Conservation (phyloP, 805 yeast species). For the Cyberlindnera mycetangii region DNA sequence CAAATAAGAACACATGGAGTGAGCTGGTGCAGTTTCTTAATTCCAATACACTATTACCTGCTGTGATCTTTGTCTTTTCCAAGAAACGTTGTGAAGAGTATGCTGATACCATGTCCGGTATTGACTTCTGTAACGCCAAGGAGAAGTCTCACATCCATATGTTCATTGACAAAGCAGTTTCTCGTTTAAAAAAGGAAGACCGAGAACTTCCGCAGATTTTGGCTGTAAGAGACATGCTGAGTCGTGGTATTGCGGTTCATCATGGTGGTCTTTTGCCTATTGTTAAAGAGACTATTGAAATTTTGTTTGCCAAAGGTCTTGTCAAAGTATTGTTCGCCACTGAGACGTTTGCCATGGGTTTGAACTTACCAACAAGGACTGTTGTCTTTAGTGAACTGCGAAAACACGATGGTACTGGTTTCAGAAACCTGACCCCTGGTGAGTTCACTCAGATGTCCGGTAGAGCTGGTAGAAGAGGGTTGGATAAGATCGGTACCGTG, state of each 20-base stretch:
- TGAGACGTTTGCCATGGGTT: slow-evolving; percentile 98
- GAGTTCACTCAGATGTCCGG: slow-evolving; percentile 99
- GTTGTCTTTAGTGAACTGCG: slow-evolving; percentile 84
- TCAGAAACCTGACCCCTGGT: slow-evolving; percentile 85
- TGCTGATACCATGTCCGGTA: slow-evolving; percentile 70
- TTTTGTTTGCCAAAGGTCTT: slow-evolving; percentile 79
- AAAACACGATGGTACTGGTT: slow-evolving; percentile 86
- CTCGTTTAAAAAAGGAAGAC: slow-evolving; percentile 87
- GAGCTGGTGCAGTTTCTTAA: slow-evolving; percentile 69
- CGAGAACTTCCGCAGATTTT: slow-evolving; percentile 89
- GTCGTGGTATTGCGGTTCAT: slow-evolving; percentile 93
- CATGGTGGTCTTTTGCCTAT: slow-evolving; percentile 94
- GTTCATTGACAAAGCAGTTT: slow-evolving; percentile 87
- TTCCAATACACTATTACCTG: slow-evolving; percentile 74
- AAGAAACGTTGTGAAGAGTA: slow-evolving; percentile 92
- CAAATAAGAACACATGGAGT: slow-evolving; percentile 77
- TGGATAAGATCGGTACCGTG: slow-evolving; percentile 92
- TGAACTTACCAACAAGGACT: slow-evolving; percentile 93
- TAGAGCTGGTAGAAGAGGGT: slow-evolving; percentile 96
- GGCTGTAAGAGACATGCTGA: slow-evolving; percentile 73
- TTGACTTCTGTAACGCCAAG: slow-evolving; percentile 77
- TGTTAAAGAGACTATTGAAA: slow-evolving; percentile 90
- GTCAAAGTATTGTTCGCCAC: slow-evolving; percentile 94
- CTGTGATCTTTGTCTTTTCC: slow-evolving; percentile 89
- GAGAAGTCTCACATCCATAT: slow-evolving; percentile 90